Base-by-base conservation (phyloP, 2,329 filamentous ascomycete genomes). In the Nectriaceae sp. region DNA sequence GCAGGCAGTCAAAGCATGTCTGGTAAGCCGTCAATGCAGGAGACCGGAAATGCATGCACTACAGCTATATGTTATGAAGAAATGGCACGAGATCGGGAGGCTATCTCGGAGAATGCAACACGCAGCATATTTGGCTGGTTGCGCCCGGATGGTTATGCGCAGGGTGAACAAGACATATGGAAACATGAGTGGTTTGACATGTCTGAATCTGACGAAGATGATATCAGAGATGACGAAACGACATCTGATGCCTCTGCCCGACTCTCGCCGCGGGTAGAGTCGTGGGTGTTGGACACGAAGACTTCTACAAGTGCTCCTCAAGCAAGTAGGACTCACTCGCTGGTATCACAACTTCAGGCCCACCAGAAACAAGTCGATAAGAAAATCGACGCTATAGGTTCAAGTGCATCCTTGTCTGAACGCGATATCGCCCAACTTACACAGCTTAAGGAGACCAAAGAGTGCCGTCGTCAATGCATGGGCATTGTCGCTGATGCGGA, bases 121-220 rank as follows among this genome's bases (percentile, higher is more conserved):
- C 15, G 31, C n/a, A 43, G 26, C 10, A 43, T 43, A 15, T 36
- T 43, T 11, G 8, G 19, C 11, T 43, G 41, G 31, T 55, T 67
- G 40, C 52, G 62, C 31, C 26, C 31, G 49, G 50, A 63, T 33
- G 62, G 59, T 11, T 64, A 54, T 41, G 41, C 60, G 31, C 35
- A 21, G 35, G 42, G 50, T 18, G 61, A 66, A 44, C 47, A 50
- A 26, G 22, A 46, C n/a, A 49, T 45, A 31, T 45, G 42, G 42
- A 45, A 37, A 26, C 59, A 64, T 42, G 53, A 61, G 41, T 66
- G 59, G 61, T 58, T 65, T 46, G 41, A 45, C 5, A 45, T 44
- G 16, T 49, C 47, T 13, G 53, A 53, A 35, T 57, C 50, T 10
- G 61, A 66, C 20, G 57, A 62, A 6, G 56, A 61, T n/a, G 44